Percentiles rank a stretch among this genome's conserved stretches.
phyloP scores from a whole-genome alignment of 163 green algal genomes.

The Trebouxia gelatinosa region DNA sequence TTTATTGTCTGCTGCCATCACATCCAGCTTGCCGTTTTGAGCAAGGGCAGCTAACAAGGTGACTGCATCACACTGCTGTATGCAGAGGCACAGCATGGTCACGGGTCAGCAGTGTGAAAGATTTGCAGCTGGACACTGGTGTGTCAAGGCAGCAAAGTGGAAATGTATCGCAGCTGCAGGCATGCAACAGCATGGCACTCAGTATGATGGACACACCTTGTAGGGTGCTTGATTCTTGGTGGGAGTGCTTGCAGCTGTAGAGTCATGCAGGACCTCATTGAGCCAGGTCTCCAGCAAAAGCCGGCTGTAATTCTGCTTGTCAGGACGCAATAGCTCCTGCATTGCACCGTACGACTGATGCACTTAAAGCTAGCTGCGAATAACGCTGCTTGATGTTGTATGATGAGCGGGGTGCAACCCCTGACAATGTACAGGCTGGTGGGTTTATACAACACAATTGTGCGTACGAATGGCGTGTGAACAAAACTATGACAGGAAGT shows the following conservation, averaged over 20 bases:
- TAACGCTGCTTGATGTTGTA: too few species aligned
- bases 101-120: background rate
- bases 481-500: background rate
- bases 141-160: too few species aligned
- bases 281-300: slow-evolving; percentile 28
- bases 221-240: background rate
- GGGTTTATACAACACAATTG: too few species aligned
- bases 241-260: background rate
- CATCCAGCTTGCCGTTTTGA: too few species aligned
- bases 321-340: slow-evolving; percentile 12
- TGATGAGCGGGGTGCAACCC: background rate
- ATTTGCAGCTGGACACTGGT: background rate
- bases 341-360: background rate
- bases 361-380: background rate
- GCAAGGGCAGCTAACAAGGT: too few species aligned
- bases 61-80: too few species aligned
- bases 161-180: too few species aligned
- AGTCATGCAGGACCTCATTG: slow-evolving; percentile 9
- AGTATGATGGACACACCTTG: background rate
- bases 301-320: slow-evolving; percentile 1
- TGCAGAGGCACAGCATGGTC: too few species aligned
- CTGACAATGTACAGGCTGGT: background rate
- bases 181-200: too few species aligned
- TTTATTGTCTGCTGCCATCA: too few species aligned
- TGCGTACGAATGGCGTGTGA: too few species aligned